Conservation (phyloP, 208 protist species). For the Leishmania major region DNA sequence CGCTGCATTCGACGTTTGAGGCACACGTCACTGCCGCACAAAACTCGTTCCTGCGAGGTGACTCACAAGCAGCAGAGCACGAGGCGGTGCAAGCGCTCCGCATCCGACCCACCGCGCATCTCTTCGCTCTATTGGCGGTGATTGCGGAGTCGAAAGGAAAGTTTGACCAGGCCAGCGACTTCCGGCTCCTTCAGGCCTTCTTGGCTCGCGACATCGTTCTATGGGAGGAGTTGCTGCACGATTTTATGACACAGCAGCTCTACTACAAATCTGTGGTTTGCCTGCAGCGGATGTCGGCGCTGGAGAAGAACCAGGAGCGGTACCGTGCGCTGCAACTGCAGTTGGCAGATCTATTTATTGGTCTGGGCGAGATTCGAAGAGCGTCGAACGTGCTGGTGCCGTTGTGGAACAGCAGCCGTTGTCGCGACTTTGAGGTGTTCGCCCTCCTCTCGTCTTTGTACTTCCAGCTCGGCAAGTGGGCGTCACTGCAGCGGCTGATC, state of each 20-base stretch:
- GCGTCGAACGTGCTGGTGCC: constrained; percentile 69
- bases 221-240: constrained; percentile 87
- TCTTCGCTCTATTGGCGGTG: constrained; percentile 83
- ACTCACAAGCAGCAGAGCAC: constrained; percentile 59
- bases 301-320: constrained; percentile 62
- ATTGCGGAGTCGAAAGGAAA: constrained; percentile 83
- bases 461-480: constrained; percentile 89
- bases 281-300: constrained; percentile 72
- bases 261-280: constrained; percentile 91
- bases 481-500: constrained; percentile 79
- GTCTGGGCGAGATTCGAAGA: constrained; percentile 77
- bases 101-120: constrained; percentile 77
- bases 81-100: constrained; percentile 74
- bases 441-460: constrained; percentile 84
- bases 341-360: constrained; percentile 84
- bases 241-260: constrained; percentile 78
- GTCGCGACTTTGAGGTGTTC: constrained; percentile 89
- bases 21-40: constrained; percentile 70
- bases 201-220: constrained; percentile 73
- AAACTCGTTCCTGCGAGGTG: constrained; percentile 61
- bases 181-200: constrained; percentile 87
- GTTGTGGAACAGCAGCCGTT: constrained; percentile 81
- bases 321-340: constrained; percentile 85
- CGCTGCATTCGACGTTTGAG: constrained; percentile 64
- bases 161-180: constrained; percentile 86